A percentile compares a stretch with the other conserved stretches of the same genome.
These are phyloP conservation scores for Cinchona pubescens DNA, from an alignment of 257 asterid species.

Conservation along the genomic window DNA sequence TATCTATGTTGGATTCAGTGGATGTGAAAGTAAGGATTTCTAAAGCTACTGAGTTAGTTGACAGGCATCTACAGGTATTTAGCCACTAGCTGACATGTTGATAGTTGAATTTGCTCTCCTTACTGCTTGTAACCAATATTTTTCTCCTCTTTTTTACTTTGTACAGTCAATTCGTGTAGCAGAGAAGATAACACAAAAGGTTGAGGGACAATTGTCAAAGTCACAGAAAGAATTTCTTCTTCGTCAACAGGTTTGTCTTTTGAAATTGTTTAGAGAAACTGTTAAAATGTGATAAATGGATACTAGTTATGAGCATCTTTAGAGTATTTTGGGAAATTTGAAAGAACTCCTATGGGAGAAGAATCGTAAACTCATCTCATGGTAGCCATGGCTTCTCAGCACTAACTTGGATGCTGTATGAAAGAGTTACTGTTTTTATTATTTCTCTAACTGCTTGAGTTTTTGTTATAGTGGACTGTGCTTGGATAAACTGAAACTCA, in stretches of 20 bases:
- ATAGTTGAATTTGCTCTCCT: slow-evolving; percentile 15
- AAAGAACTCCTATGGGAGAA: background rate
- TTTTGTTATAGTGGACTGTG: background rate
- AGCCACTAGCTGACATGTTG: slow-evolving; percentile 23
- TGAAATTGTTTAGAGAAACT: background rate
- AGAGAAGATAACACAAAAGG: slow-evolving; percentile 96
- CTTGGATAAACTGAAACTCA: background rate
- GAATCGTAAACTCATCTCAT: background rate
- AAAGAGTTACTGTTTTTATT: background rate
- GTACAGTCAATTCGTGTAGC: slow-evolving; percentile 97
- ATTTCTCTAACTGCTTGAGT: background rate
- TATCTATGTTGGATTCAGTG: slow-evolving; percentile 92
- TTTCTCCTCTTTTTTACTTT: slow-evolving; percentile 23
- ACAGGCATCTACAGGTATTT: slow-evolving; percentile 89
- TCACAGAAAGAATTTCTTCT: slow-evolving; percentile 98
- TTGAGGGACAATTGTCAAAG: slow-evolving; percentile 97
- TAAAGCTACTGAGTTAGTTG: slow-evolving; percentile 94
- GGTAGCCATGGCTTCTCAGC: background rate
- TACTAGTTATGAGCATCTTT: background rate
- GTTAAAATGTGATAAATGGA: background rate
- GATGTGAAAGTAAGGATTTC: slow-evolving; percentile 93
- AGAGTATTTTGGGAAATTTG: background rate
- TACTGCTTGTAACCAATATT: slow-evolving; percentile 15
- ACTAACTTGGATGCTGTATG: background rate
- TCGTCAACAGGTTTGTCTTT: slow-evolving; percentile 84